phyloP scores from a whole-genome alignment of 169 alveolate species.

The Plasmodium chabaudi region DNA sequence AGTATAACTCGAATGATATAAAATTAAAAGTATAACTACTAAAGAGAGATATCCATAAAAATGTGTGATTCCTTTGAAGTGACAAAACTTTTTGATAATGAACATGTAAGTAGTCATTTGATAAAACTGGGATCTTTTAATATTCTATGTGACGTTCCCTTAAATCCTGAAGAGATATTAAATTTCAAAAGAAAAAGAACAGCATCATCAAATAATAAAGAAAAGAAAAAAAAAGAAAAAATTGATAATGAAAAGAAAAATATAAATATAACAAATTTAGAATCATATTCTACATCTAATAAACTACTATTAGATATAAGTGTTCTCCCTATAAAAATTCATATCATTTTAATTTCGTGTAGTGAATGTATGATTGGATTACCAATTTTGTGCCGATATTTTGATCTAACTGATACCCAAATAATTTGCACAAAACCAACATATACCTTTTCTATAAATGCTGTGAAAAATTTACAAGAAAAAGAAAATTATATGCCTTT shows the following conservation, averaged over 20 bases:
- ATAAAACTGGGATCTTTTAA: constrained; percentile 60
- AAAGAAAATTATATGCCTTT: constrained; percentile 52
- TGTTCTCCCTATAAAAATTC: constrained; percentile 62
- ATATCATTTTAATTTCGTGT: constrained; percentile 65
- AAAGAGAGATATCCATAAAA: not conserved
- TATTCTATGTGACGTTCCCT: constrained; percentile 60
- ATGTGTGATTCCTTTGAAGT: constrained; percentile 60
- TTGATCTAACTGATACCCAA: constrained; percentile 59
- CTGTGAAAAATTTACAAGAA: constrained; percentile 47
- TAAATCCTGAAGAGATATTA: constrained; percentile 38
- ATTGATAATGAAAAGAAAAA: not conserved
- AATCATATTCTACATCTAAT: constrained; percentile 14
- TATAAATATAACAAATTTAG: constrained; percentile 50
- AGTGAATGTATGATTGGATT: constrained; percentile 69
- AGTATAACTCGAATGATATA: too few species aligned
- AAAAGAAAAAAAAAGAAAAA: not conserved
- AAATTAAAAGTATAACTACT: too few species aligned
- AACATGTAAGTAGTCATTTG: constrained; percentile 56
- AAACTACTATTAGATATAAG: constrained; percentile 53
- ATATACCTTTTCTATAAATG: constrained; percentile 48
- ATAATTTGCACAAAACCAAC: constrained; percentile 48
- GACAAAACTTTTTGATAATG: constrained; percentile 31
- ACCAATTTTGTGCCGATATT: constrained; percentile 71
- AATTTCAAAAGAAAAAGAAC: constrained; percentile 26
- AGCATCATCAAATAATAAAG: not conserved